Evolutionary conservation across 768 basidiomycete genomes (phyloP).

Genomic region (Suillus lakei): DNA sequence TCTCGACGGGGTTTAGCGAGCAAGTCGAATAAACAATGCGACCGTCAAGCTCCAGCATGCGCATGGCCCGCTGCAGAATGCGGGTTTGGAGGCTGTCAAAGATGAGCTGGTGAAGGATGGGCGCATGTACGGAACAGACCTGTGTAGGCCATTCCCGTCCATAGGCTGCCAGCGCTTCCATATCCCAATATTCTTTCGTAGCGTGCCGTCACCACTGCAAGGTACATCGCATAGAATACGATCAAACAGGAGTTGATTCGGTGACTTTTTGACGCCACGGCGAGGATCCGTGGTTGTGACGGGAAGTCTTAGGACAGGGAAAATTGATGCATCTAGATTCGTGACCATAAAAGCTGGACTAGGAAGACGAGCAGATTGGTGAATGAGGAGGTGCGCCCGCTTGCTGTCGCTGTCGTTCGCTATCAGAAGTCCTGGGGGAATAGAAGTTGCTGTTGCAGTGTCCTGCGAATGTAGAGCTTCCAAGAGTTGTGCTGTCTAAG

Average conservation of each 20-base stretch:
- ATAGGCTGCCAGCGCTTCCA: conserved; percentile 92
- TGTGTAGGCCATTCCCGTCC: conserved; percentile 91
- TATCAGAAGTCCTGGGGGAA: conserved; percentile 84
- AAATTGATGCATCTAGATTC: conserved; percentile 92
- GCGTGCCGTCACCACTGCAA: conserved; percentile 95
- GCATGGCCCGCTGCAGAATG: conserved; percentile 92
- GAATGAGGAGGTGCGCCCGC: conserved; percentile 94
- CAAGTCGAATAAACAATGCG: conserved; percentile 98
- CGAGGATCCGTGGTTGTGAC: conserved; percentile 23
- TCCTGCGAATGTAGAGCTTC: conserved; percentile 91
- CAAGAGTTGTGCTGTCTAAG: conserved; percentile 90
- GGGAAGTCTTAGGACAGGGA: conserved; percentile 64
- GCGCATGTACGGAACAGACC: conserved; percentile 48
- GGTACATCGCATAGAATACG: conserved; percentile 96
- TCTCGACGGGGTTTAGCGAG: conserved; percentile 95
- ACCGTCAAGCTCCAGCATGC: conserved; percentile 78
- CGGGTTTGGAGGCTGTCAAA: conserved; percentile 80
- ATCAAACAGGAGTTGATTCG: conserved; percentile 77
- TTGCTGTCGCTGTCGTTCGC: conserved; percentile 97
- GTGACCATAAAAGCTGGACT: conserved; percentile 94
- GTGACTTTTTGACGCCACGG: conserved; percentile 41
- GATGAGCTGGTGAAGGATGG: conserved; percentile 10
- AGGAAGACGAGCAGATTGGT: conserved; percentile 94
- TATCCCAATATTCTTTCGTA: conserved; percentile 93
- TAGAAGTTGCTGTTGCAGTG: conserved; percentile 62